Percentiles rank a stretch among this genome's conserved stretches.
Conservation (phyloP, 495 filamentous ascomycete genomes). For the Hypoxylon crocopeplum region DNA sequence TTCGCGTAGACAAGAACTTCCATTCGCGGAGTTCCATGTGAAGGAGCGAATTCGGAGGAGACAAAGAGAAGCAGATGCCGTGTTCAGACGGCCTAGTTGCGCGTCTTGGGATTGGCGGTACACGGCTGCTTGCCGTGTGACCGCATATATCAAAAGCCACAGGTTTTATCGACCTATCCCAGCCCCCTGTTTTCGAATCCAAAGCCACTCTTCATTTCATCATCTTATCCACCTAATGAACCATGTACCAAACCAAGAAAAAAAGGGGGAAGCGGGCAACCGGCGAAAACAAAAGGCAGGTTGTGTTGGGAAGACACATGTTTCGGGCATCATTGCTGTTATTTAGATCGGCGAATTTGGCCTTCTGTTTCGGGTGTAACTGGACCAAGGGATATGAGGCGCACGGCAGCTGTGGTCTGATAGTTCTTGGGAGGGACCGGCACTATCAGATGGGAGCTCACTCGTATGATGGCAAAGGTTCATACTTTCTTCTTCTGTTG, state of each 20-base stretch:
- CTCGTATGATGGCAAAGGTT: conserved; percentile 16
- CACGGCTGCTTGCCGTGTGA: conserved; percentile 15
- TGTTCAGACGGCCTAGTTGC: conserved; percentile 6
- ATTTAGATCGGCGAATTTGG: conserved; percentile 16
- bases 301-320: conserved; percentile 9
- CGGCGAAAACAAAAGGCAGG: conserved; percentile 9
- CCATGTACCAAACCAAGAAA: conserved; percentile 8
- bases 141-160: conserved; percentile 17
- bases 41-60: conserved; percentile 20
- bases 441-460: conserved; percentile 32
- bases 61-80: background rate
- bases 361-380: conserved; percentile 26
- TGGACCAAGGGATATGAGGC: conserved; percentile 12
- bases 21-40: conserved; percentile 27
- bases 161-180: conserved; percentile 11
- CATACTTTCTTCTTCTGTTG: background rate
- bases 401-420: conserved; percentile 26
- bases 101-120: conserved; percentile 2
- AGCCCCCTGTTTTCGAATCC: conserved; percentile 6
- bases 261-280: conserved; percentile 6
- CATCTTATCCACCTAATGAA: background rate
- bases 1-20: conserved; percentile 61
- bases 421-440: conserved; percentile 10
- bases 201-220: conserved; percentile 13
- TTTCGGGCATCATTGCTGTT: conserved; percentile 8